These are phyloP conservation scores for Ascocoryne sarcoides DNA, from an alignment of 2,329 filamentous ascomycete species.

Conservation along the genomic window DNA sequence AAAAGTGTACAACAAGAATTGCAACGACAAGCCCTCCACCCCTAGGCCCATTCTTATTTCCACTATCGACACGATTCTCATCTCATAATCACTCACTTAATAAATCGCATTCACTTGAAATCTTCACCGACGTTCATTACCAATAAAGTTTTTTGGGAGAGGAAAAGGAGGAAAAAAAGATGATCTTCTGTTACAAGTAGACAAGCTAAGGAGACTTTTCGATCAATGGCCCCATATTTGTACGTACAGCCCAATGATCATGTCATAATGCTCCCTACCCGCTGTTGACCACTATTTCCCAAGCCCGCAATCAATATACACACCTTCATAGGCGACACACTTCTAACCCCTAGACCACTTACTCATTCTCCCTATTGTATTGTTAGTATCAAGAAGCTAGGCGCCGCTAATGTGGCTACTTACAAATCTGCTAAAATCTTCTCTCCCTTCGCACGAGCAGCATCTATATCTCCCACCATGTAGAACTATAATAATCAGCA, in stretches of 20 bases:
- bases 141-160: neutral
- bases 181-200: neutral
- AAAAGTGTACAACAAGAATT: too few relatives aligned
- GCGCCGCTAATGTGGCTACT: too few relatives aligned
- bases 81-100: too few relatives aligned
- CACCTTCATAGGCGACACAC: neutral
- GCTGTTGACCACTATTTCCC: neutral
- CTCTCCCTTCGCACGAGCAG: conserved; percentile 93
- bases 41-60: too few relatives aligned
- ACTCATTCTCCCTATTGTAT: neutral
- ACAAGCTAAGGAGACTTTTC: neutral
- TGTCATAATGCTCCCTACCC: neutral
- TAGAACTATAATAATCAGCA: conserved; percentile 27
- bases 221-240: too few relatives aligned
- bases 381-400: too few relatives aligned
- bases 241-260: too few relatives aligned
- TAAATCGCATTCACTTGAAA: too few relatives aligned
- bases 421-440: conserved; percentile 93
- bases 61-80: too few relatives aligned
- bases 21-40: too few relatives aligned
- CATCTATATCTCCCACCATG: conserved; percentile 83
- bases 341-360: neutral
- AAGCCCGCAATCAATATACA: neutral
- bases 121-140: too few relatives aligned
- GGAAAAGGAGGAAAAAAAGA: neutral